Evolutionary conservation across 2,329 filamentous ascomycete genomes (phyloP).

Genomic region (Clonostachys rhizophaga): DNA sequence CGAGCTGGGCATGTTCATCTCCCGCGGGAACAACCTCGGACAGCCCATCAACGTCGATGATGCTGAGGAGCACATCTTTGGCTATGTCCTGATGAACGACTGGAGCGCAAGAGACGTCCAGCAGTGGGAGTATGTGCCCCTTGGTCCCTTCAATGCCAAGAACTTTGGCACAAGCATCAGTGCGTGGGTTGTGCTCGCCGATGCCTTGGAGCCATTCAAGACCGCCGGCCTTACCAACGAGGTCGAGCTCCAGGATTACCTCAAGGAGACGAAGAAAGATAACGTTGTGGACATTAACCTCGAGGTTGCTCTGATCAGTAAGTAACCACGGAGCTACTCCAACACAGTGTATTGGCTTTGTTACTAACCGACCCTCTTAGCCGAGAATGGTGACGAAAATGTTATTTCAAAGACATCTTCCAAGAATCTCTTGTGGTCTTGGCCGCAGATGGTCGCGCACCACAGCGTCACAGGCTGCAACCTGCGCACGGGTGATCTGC

Average conservation of each 20-base stretch:
- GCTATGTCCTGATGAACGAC: conserved; percentile 61
- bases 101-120: conserved; percentile 63
- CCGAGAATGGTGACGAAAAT: too few species aligned
- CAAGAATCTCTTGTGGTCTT: conserved; percentile 67
- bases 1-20: conserved; percentile 72
- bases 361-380: too few species aligned
- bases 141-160: conserved; percentile 61
- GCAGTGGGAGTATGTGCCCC: conserved; percentile 53
- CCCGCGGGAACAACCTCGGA: conserved; percentile 60
- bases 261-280: background rate
- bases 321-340: background rate
- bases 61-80: conserved; percentile 68
- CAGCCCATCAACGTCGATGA: conserved; percentile 58
- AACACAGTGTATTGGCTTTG: too few species aligned
- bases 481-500: conserved; percentile 63
- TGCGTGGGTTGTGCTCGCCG: conserved; percentile 57
- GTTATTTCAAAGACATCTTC: conserved; percentile 38
- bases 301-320: background rate
- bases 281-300: background rate
- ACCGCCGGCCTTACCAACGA: conserved; percentile 18
- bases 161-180: conserved; percentile 56
- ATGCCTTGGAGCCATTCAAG: conserved; percentile 38
- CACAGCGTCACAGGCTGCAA: conserved; percentile 69
- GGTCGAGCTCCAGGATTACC: conserved; percentile 5
- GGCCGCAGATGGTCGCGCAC: conserved; percentile 74